phyloP scores from a whole-genome alignment of 345 rosid species.

The Turritis glabra region DNA sequence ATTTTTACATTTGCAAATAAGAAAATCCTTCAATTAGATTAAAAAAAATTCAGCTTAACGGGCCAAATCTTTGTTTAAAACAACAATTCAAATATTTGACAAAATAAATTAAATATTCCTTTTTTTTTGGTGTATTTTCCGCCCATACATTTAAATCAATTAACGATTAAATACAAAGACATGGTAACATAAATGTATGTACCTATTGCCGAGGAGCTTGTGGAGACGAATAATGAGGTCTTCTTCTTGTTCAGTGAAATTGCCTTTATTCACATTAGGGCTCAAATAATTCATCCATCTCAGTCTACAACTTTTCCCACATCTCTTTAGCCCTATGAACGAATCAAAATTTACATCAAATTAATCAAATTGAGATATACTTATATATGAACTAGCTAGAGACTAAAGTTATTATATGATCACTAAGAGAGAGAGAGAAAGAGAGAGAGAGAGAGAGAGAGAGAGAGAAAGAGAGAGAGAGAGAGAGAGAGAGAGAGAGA shows the following conservation, averaged over 20 bases:
- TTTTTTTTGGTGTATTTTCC: too few relatives aligned
- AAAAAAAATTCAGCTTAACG: not conserved
- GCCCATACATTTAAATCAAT: too few relatives aligned
- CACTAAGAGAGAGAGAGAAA: too few relatives aligned
- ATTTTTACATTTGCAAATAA: not conserved
- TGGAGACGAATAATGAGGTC: conserved; percentile 56
- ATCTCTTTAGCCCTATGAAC: conserved; percentile 49
- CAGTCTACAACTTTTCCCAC: conserved; percentile 64
- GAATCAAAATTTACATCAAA: not conserved
- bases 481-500: conserved; percentile 2
- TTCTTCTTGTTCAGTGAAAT: conserved; percentile 53
- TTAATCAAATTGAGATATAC: not conserved
- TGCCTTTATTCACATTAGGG: conserved; percentile 48
- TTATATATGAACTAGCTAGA: not conserved
- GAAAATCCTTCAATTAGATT: not conserved
- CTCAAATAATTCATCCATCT: conserved; percentile 59
- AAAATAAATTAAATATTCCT: too few relatives aligned
- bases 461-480: not conserved
- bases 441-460: too few relatives aligned
- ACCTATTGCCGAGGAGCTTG: conserved; percentile 62
- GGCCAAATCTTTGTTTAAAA: not conserved
- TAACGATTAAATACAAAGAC: not conserved
- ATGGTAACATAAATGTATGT: not conserved
- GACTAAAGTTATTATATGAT: not conserved
- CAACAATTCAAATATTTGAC: too few relatives aligned